Base-by-base conservation (phyloP, 495 filamentous ascomycete genomes). In the Penicillium flavigenum region DNA sequence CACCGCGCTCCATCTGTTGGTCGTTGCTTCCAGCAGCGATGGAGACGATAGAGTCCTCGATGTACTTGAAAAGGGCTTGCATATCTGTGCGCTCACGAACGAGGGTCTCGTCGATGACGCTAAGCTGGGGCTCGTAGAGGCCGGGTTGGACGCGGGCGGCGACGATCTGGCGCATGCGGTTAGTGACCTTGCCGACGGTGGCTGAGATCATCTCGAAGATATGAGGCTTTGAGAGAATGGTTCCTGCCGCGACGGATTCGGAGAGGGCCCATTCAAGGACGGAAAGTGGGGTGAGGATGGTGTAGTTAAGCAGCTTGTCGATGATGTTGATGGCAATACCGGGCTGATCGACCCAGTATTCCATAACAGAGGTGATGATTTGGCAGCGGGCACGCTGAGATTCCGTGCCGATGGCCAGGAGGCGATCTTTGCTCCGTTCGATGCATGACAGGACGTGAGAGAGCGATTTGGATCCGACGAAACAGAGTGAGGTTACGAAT, bases 231-330 rank as follows among this genome's bases (percentile, higher is more conserved):
- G 86, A 78, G 17, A 99, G 85, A 1, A 84, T 82, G 24, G 83
- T 79, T 26, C 89, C 91, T 31, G 85, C 80, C 20, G 80, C 81
- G 19, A 85, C 69, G 47, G 82, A 75, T 56, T 87, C 81, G 29
- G 81, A 74, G 4, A 98, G 72, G 1, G 88, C 91, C 95, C 95
- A 99, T 66, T 93, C 83, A 56, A 96, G 80, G 42, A 99, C 92
- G 29, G 84, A 84, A 34, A 82, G 71, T 0, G 94, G 94, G 10
- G 84, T 88, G 8, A 99, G 80, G 58, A 99, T 95, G 36, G 88
- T 91, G 77, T 98, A 99, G 70, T 99, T 99, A 27, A 99, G 86
- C 4, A 99, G 80, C 75, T 96, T 98, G 78, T 99, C 94, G 54
- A 98, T 81, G 63, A 99, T 92, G 63, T 88, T 89, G 64, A 97